Conservation (phyloP, 176 grass and related monocot species). For the Carex cristatella region DNA sequence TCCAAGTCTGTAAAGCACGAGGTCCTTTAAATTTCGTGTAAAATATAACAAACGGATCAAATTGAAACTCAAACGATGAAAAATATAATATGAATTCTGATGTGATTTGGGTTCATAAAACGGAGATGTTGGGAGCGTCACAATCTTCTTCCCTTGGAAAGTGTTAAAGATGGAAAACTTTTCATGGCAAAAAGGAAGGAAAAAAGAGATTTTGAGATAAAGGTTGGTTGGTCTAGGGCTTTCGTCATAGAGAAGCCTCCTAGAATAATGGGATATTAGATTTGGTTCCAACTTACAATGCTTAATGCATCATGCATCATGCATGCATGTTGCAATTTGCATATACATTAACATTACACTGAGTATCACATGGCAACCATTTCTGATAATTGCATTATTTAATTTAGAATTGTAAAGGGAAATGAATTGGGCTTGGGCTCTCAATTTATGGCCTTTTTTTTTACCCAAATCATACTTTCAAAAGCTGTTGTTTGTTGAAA, state of each 20-base stretch:
- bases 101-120: conserved; percentile 24
- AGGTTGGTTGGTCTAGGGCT: conserved; percentile 32
- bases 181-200: conserved; percentile 40
- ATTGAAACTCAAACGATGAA: too few species aligned
- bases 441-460: neutral
- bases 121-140: neutral
- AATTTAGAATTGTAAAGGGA: neutral
- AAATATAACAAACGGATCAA: too few species aligned
- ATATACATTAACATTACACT: conserved; percentile 5
- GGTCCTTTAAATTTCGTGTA: too few species aligned
- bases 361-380: neutral
- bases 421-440: neutral
- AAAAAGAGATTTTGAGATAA: conserved; percentile 3
- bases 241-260: conserved; percentile 58
- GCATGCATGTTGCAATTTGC: conserved; percentile 32
- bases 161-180: conserved; percentile 73
- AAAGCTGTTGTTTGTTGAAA: too few species aligned
- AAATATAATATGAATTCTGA: too few species aligned
- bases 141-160: conserved; percentile 45
- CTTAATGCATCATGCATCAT: conserved; percentile 41
- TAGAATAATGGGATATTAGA: conserved; percentile 40
- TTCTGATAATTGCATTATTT: neutral
- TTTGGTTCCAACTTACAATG: conserved; percentile 63
- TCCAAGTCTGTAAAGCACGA: too few species aligned
- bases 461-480: neutral